Evolutionary conservation across 148 eudicot genomes (phyloP).

Genomic region (Rhododendron ovatum): DNA sequence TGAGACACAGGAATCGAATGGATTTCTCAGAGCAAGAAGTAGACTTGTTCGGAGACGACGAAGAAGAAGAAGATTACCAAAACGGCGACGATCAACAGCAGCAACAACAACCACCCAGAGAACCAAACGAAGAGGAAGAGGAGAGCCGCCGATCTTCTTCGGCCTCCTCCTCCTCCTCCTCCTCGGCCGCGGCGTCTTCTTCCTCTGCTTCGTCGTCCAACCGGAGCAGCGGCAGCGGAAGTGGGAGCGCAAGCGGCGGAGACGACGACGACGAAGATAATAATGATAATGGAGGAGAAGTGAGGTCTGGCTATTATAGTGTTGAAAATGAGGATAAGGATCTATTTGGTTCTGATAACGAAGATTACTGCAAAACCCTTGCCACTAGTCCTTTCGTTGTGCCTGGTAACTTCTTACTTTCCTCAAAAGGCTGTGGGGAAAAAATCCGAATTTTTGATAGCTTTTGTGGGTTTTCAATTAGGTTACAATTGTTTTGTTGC

Average conservation of each 20-base stretch:
- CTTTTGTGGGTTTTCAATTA: background rate
- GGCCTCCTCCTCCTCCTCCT: slow-evolving; percentile 48
- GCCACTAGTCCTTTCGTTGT: slow-evolving; percentile 64
- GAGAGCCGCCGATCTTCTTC: slow-evolving; percentile 49
- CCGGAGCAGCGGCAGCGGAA: slow-evolving; percentile 37
- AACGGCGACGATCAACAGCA: slow-evolving; percentile 30
- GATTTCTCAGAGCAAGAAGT: slow-evolving; percentile 60
- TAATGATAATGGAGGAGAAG: slow-evolving; percentile 32
- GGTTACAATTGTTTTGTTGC: background rate
- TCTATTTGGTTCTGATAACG: slow-evolving; percentile 92
- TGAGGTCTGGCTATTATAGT: slow-evolving; percentile 22
- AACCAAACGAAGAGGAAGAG: slow-evolving; percentile 13
- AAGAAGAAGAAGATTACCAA: slow-evolving; percentile 13
- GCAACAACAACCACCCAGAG: background rate
- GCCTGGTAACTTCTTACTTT: slow-evolving; percentile 46
- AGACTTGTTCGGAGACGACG: slow-evolving; percentile 64
- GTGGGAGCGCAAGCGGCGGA: slow-evolving; percentile 28
- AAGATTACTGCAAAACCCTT: slow-evolving; percentile 69
- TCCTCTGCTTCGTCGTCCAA: slow-evolving; percentile 57
- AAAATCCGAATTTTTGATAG: background rate
- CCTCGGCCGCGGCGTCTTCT: slow-evolving; percentile 32
- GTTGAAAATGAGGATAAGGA: slow-evolving; percentile 51
- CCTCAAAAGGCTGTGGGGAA: background rate
- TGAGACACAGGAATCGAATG: slow-evolving; percentile 26
- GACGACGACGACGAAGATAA: slow-evolving; percentile 22